Evolutionary conservation across 1,139 yeast species (phyloP).

Genomic region (Magnusiomyces magnusii): DNA sequence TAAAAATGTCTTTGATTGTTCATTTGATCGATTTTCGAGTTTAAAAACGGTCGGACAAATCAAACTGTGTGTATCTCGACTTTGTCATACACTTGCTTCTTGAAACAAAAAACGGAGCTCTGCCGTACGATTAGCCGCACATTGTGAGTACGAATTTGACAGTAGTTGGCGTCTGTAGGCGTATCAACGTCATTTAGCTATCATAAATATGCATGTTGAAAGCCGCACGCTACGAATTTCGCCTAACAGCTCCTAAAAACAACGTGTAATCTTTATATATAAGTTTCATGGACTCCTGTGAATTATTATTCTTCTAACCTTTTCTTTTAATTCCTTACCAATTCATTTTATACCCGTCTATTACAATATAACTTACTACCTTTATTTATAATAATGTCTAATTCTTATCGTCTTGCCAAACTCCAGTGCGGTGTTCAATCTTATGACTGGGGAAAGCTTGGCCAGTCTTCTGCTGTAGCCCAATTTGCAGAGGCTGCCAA

Average conservation of each 20-base stretch:
- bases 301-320: not conserved
- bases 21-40: no score
- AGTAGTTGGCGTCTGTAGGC: no score
- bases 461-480: conserved; percentile 80
- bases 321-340: not conserved
- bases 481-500: conserved; percentile 69
- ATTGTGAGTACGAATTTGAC: not conserved
- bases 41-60: no score
- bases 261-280: not conserved
- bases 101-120: not conserved
- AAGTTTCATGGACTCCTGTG: not conserved
- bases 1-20: no score
- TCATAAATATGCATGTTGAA: not conserved
- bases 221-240: not conserved
- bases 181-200: not conserved
- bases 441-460: conserved; percentile 55
- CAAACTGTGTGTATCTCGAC: no score
- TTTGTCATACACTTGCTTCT: no score
- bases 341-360: not conserved
- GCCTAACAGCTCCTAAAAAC: not conserved
- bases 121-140: not conserved
- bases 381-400: not conserved
- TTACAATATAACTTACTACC: not conserved
- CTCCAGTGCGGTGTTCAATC: conserved; percentile 36
- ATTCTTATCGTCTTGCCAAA: conserved; percentile 9